Percentiles rank a stretch among this genome's conserved stretches.
Conservation (phyloP, 371 early-diverging fungal genomes). For the Cokeromyces recurvatus region DNA sequence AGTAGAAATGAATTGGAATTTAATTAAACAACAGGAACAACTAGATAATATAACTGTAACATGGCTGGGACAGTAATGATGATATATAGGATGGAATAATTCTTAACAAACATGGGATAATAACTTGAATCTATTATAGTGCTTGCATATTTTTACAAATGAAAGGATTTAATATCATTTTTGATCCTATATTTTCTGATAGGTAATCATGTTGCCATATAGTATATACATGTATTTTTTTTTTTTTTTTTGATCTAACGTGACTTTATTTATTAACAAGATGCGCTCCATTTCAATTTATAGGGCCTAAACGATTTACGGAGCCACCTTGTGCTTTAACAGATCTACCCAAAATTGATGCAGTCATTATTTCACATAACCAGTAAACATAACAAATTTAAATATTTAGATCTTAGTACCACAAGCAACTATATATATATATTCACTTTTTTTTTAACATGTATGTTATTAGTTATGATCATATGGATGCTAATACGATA, state of each 20-base stretch:
- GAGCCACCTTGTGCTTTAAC: constrained; percentile 62
- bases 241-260: too few relatives aligned
- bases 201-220: constrained; percentile 26
- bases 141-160: constrained; percentile 61
- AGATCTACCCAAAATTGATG: constrained; percentile 64
- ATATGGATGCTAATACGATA: constrained; percentile 62
- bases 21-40: constrained; percentile 12
- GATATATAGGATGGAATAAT: too few relatives aligned
- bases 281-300: constrained; percentile 59
- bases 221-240: background rate
- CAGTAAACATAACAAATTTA: too few relatives aligned
- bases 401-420: too few relatives aligned
- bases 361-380: constrained; percentile 71
- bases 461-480: constrained; percentile 55
- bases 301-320: constrained; percentile 63
- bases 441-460: too few relatives aligned
- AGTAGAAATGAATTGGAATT: constrained; percentile 21
- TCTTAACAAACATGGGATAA: background rate
- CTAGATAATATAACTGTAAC: constrained; percentile 24
- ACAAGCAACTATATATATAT: too few relatives aligned
- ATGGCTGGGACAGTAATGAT: constrained; percentile 40
- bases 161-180: constrained; percentile 61
- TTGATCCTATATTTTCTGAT: constrained; percentile 72
- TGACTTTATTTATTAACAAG: too few relatives aligned
- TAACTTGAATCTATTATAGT: too few relatives aligned